Evolutionary conservation across 129 eudicot genomes (phyloP), one percentile per base, ranked within the genome.

Genomic region (Oenanthe sinensis): DNA sequence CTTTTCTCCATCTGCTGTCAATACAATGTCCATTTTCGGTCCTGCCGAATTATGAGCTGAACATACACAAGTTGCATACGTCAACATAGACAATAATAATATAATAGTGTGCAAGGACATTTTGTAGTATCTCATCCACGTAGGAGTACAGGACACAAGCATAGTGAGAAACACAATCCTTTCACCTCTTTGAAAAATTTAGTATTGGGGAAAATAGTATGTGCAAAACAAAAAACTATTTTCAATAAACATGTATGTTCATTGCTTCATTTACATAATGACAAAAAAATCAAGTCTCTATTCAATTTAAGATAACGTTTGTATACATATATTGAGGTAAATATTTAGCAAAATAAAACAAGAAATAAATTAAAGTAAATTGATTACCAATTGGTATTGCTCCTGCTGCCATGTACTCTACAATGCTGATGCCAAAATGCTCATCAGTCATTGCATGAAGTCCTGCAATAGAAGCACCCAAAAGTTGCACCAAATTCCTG

Each of bases 21-120:
- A 73, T 75, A 95, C 96, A 75, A 95, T 92, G 82, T 95, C 99
- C 99, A 95, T 95, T 83, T 78, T 95, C 0, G 97, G 99, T 16
- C 97, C 99, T 72, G 99, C 99, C 58, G 99, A 95, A 78, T 90
- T 95, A 85, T 95, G 96, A 81, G 99, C 99, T 92, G 92, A 47
- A 74, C 80, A 84, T 30, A 30, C 19, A 33, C 72, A 67, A 26
- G 22, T 30, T 30, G 4, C 19, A 30, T 19, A 67, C 4, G 22
- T 67, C 20, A 67, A 26, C 19, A 67, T 13, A 26, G 30, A 22
- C 42, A 67, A 67, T 13, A 67, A 67, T 30, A 33, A 33, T 33
- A 33, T 33, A 33, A 33, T 33, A 33, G 36, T 33, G 36, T 33
- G 36, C 36, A 33, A 33, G 36, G 36, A 33, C 36, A 33, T 33